These are phyloP conservation scores for Magnolia changhungtana DNA, from an alignment of 164 flowering plant genomes.

Conservation along the genomic window DNA sequence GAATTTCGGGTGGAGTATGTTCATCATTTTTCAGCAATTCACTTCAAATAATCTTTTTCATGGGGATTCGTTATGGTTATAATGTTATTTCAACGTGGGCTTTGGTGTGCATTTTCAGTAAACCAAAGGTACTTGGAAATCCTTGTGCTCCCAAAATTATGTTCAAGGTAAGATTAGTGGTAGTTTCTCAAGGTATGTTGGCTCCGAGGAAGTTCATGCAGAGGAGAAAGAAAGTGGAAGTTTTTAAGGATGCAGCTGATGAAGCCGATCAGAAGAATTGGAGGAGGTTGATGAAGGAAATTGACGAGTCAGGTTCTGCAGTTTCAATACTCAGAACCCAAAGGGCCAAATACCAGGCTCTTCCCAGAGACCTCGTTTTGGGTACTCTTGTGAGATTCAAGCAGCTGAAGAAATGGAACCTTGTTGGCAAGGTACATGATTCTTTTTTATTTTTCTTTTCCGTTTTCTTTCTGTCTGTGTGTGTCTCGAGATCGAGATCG, in stretches of 20 bases:
- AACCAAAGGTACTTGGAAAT: constrained; percentile 21
- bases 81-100: background rate
- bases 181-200: constrained; percentile 75
- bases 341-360: constrained; percentile 40
- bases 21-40: background rate
- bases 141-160: constrained; percentile 21
- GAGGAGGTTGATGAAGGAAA: constrained; percentile 85
- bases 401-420: constrained; percentile 92
- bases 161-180: constrained; percentile 30
- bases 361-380: constrained; percentile 71
- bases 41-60: background rate
- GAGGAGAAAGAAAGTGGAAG: constrained; percentile 67
- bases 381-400: constrained; percentile 88
- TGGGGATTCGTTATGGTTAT: background rate
- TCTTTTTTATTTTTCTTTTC: background rate
- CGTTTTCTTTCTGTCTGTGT: background rate
- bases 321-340: constrained; percentile 52
- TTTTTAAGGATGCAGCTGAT: constrained; percentile 78
- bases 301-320: constrained; percentile 80
- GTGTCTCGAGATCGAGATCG: background rate
- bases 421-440: constrained; percentile 73
- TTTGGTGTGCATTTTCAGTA: constrained; percentile 29
- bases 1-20: no score
- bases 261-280: constrained; percentile 82
- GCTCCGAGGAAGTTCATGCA: constrained; percentile 89